phyloP scores from a whole-genome alignment of 805 yeast species.

The Wickerhamiella brachini region DNA sequence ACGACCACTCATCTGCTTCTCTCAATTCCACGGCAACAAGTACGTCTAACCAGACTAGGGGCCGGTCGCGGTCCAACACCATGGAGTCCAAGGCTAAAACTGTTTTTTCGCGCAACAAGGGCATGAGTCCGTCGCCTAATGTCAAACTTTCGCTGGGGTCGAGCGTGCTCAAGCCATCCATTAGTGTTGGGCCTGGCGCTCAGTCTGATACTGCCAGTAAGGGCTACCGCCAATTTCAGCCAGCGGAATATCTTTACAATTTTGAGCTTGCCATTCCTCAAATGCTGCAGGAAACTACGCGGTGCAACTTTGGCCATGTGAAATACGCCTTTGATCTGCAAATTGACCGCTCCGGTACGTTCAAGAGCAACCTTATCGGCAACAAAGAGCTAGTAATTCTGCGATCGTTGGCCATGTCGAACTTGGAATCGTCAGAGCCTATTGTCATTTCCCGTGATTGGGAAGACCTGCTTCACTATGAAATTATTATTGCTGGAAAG shows the following conservation, averaged over 20 bases:
- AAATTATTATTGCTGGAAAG: conserved; percentile 81
- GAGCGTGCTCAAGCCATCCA: background rate
- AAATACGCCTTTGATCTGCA: conserved; percentile 53
- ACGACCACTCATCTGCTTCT: background rate
- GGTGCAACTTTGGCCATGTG: conserved; percentile 72
- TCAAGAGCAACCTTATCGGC: conserved; percentile 62
- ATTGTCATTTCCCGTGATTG: conserved; percentile 81
- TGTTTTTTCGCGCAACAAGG: background rate
- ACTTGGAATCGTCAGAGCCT: conserved; percentile 84
- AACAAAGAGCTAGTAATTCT: conserved; percentile 50
- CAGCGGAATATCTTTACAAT: conserved; percentile 86
- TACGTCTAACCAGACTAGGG: too few species aligned
- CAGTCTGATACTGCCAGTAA: conserved; percentile 11
- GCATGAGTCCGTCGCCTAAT: background rate
- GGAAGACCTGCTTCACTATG: conserved; percentile 86
- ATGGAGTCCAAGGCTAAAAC: background rate
- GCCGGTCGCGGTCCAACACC: background rate
- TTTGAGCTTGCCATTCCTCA: conserved; percentile 83
- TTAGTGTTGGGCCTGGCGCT: background rate
- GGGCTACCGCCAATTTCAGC: conserved; percentile 42
- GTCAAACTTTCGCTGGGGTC: background rate
- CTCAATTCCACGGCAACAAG: background rate
- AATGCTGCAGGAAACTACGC: conserved; percentile 65
- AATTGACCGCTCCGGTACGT: conserved; percentile 70
- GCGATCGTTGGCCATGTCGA: conserved; percentile 62